Base-by-base conservation (phyloP, 257 asterid species). In the Solanum sparsipilum region DNA sequence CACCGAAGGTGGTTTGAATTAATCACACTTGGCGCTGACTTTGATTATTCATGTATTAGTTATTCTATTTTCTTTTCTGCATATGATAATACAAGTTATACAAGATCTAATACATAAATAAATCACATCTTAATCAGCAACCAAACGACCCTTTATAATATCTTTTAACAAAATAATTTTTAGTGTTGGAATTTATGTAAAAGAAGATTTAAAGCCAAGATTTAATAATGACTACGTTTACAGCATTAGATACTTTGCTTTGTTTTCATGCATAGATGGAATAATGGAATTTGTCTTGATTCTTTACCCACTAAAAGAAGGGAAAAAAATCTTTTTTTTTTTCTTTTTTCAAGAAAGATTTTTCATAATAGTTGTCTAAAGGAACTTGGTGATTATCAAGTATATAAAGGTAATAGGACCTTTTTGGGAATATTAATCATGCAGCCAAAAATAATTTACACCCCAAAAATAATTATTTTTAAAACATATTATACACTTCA, bases 1-100 rank as follows among this genome's bases (percentile, higher is more conserved):
- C 9, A 5, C 0, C 0, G 20, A 25, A 67, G 0, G 0, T 0
- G 1, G 9, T 67, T 67, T 6, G 9, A 25, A 67, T 25, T 27
- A 0, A 1, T 0, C 2, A 67, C 21, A 25, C 2, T 12, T 65
- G 0, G 0, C 32, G 13, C 3, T 11, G 16, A 27, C 72, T 11
- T 0, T 5, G 1, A 2, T 67, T 0, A 25, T 25, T 67, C 9
- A 25, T 67, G 9, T 12, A 25, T 12, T 12, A 25, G 34, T 67
- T 67, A 67, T 67, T 67, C 0, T 5, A 27, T 25, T 15, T 25
- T 25, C 0, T 67, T 1, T 27, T 25, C 0, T 27, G 0, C 1
- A 27, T 67, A 27, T 1, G 0, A 25, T 63, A 58, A 10, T 65
- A 23, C 3, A n/a, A 67, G n/a, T 25, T 11, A n/a, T 25, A n/a